These are phyloP conservation scores for Diutina neorugosa DNA, from an alignment of 1,139 yeast species.

Conservation along the genomic window DNA sequence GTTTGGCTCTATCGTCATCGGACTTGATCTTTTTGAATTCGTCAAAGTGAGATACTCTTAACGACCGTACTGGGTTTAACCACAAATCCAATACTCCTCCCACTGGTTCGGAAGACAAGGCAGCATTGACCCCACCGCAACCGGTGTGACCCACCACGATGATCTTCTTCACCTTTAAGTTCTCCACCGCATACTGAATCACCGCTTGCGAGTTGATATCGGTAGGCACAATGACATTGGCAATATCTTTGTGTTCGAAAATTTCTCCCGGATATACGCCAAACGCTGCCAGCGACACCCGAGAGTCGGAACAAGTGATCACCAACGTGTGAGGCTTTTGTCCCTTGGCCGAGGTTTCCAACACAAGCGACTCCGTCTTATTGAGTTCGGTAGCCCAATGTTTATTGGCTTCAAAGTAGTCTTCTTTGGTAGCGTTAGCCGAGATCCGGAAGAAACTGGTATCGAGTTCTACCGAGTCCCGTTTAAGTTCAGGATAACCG, in stretches of 20 bases:
- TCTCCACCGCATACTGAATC: constrained; percentile 3
- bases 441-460: background rate
- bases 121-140: constrained; percentile 1
- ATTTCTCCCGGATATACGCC: constrained; percentile 1
- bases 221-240: background rate
- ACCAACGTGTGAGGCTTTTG: constrained; percentile 3
- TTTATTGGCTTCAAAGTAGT: background rate
- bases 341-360: background rate
- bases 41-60: background rate
- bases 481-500: background rate
- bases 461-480: background rate
- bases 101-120: background rate
- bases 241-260: constrained; percentile 2
- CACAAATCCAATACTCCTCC: constrained; percentile 2
- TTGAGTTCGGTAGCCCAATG: background rate
- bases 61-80: background rate
- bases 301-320: constrained; percentile 2
- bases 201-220: constrained; percentile 4
- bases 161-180: constrained; percentile 1
- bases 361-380: background rate
- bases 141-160: constrained; percentile 2
- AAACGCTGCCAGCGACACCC: constrained; percentile 1
- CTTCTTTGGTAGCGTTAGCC: background rate
- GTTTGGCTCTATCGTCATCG: background rate
- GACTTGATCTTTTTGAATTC: background rate